Evolutionary conservation across 2,329 filamentous ascomycete genomes (phyloP).

Genomic region (Diaporthe batatas): DNA sequence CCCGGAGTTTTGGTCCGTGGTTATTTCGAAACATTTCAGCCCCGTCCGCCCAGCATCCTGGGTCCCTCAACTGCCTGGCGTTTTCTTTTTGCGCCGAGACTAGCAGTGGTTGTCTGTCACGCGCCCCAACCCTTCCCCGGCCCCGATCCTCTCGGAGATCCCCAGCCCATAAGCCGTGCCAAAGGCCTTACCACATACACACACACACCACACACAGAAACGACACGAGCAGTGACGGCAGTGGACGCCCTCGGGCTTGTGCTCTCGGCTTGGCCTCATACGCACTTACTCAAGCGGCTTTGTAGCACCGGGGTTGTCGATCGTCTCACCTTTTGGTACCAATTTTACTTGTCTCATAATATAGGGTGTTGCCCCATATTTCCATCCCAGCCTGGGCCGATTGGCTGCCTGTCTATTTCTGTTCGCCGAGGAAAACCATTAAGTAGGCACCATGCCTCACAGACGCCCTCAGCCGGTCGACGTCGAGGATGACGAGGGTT

Average conservation of each 20-base stretch:
- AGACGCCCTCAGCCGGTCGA: constrained; percentile 34
- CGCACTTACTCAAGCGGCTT: constrained; percentile 11
- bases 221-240: neutral
- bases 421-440: neutral
- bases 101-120: constrained; percentile 1
- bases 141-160: constrained; percentile 38
- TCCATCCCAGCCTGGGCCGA: neutral
- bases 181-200: neutral
- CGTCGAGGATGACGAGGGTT: constrained; percentile 41
- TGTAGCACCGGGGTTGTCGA: constrained; percentile 1
- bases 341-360: constrained; percentile 31
- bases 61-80: neutral
- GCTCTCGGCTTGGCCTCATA: constrained; percentile 20
- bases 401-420: constrained; percentile 3
- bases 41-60: neutral
- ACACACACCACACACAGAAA: neutral
- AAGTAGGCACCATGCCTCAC: constrained; percentile 24
- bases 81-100: neutral
- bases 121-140: neutral
- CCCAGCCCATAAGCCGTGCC: constrained; percentile 36
- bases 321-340: constrained; percentile 13
- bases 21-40: neutral
- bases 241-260: constrained; percentile 19
- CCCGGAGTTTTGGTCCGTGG: constrained; percentile 14
- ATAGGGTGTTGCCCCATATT: constrained; percentile 15